Evolutionary conservation across 1,139 yeast species (phyloP), one percentile per base, ranked within the genome.

Genomic region (Magnusiomyces paraingens): DNA sequence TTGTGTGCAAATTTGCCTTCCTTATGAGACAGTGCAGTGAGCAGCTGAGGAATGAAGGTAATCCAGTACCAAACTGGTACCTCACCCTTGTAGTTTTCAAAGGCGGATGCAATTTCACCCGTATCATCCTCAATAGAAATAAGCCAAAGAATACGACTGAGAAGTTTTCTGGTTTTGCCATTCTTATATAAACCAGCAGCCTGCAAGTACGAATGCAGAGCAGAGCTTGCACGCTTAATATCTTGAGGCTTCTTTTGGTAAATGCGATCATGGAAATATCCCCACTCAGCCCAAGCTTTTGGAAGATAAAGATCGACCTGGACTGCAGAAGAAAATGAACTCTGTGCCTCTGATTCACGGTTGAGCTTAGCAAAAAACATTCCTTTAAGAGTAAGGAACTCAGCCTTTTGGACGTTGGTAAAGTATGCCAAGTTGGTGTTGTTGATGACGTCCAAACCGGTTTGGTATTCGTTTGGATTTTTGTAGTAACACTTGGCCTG

Each of bases 281-380:
- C 99, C 99, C 99, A 94, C 69, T 94, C 98, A 1, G 98, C 98
- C 99, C 99, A 94, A 0, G 99, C 99, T 66, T 93, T 93, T 1
- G 99, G 96, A 54, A 93, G 73, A 63, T 90, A 89, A 62, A 91
- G 79, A 66, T 94, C 99, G 57, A 91, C 84, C 69, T 93, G 98
- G 22, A 94, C 98, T 2, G 99, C 96, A 1, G 97, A 87, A 1
- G 98, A 96, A 73, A 93, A 93, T 0, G 97, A 96, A 67, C 91
- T 95, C 67, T 93, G 91, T 8, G 99, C 99, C 64, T 93, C 98
- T 58, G 91, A 97, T 62, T 84, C 83, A 51, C 88, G 91, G 61
- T 86, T 84, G 63, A 93, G 75, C 68, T 90, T 93, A 39, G 95
- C 95, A 66, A 93, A 79, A 66, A 94, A 93, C 97, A 93, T 93